These are phyloP conservation scores for Plectosphaerella plurivora DNA, from an alignment of 2,329 filamentous ascomycete genomes.

Conservation along the genomic window DNA sequence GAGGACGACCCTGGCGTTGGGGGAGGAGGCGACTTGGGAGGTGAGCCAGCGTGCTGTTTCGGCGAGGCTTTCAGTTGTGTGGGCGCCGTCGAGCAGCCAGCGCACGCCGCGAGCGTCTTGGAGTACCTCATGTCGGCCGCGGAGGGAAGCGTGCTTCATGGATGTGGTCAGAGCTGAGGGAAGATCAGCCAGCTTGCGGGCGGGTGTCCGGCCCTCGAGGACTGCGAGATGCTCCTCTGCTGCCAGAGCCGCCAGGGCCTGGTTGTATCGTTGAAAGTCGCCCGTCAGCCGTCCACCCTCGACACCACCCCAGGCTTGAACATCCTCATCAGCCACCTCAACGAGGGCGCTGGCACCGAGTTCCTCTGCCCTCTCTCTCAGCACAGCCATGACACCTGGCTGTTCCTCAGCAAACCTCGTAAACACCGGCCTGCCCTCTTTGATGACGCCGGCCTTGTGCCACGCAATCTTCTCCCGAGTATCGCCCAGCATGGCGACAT, in stretches of 20 bases:
- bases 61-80: slow-evolving; percentile 79
- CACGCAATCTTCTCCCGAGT: slow-evolving; percentile 79
- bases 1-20: slow-evolving; percentile 43
- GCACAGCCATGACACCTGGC: slow-evolving; percentile 41
- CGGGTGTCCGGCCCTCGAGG: slow-evolving; percentile 35
- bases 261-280: slow-evolving; percentile 59
- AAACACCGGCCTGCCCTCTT: slow-evolving; percentile 44
- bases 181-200: slow-evolving; percentile 34
- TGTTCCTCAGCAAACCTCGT: slow-evolving; percentile 20
- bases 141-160: slow-evolving; percentile 61
- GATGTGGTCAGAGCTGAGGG: slow-evolving; percentile 59
- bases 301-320: slow-evolving; percentile 5
- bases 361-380: slow-evolving; percentile 55
- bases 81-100: slow-evolving; percentile 86
- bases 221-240: slow-evolving; percentile 14
- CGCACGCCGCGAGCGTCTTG: slow-evolving; percentile 37
- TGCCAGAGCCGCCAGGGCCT: slow-evolving; percentile 47
- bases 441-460: slow-evolving; percentile 90
- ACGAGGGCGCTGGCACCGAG: slow-evolving; percentile 28
- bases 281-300: slow-evolving; percentile 36
- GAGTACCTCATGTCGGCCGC: slow-evolving; percentile 74
- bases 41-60: slow-evolving; percentile 76
- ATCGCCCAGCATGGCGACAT: slow-evolving; percentile 73
- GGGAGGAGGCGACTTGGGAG: slow-evolving; percentile 16
- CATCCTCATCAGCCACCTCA: slow-evolving; percentile 5